Base-by-base conservation (phyloP, 306 rosid species). In the Lathyrus tuberosus region DNA sequence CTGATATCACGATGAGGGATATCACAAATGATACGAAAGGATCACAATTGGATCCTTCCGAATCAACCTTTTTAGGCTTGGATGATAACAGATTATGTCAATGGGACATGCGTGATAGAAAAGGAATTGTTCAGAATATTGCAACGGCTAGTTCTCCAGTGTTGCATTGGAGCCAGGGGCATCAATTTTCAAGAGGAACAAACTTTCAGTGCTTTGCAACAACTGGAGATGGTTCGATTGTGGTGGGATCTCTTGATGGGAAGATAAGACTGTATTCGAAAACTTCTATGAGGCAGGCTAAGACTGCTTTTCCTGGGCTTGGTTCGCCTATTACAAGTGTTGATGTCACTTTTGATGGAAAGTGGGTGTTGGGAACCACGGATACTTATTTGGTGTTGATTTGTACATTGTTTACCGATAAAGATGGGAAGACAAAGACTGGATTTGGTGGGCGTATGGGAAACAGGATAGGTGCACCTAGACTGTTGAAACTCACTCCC, bases 51-150 rank as follows among this genome's bases (percentile, higher is more conserved):
- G 96, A 92, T 63, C 96, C 96, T 51, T 89, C 96, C 0, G 96
- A 86, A 60, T 88, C 96, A 1, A 92, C 98, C 0, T 90, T 92
- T 66, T 72, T 92, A 91, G 98, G 96, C n/a, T 81, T 92, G 82
- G 98, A 92, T 67, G 96, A 92, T 75, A 92, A 92, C 31, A 80
- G 93, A 84, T 86, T 92, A 5, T 92, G 98, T 56, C 93, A 90
- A 42, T 92, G 98, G 93, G 98, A 92, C 73, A 90, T 88, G 96
- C 85, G 96, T 18, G 98, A 88, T 4, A 73, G 82, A 51, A 81
- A 67, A 15, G 96, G 98, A 51, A 77, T 90, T 57, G 98, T 92
- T 66, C 92, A 87, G 84, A 86, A 72, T 61, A 84, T 92, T 26
- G 89, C 89, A 0, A 42, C 57, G 1, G 58, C 76, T 8, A 65